Percentiles rank a stretch among this genome's conserved stretches.
Conservation (phyloP, 176 grass and related monocot species). For the Puya raimondii region DNA sequence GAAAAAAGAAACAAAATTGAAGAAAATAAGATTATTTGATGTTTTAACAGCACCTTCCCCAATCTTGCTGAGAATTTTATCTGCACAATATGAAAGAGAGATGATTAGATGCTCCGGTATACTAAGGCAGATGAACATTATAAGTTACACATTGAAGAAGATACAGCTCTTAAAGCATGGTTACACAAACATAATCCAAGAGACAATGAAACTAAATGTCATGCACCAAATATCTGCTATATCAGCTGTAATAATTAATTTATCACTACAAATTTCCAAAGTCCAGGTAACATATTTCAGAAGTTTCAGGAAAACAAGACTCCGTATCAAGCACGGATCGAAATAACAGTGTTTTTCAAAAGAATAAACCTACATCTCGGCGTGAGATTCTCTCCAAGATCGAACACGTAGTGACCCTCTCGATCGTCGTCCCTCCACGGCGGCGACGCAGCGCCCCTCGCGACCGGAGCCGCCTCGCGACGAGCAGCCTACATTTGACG, state of each 20-base stretch:
- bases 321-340: too few species aligned
- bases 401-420: conserved; percentile 83
- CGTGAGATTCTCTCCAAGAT: conserved; percentile 89
- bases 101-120: neutral
- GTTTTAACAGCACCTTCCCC: conserved; percentile 72
- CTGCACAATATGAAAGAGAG: conserved; percentile 40
- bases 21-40: conserved; percentile 25
- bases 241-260: too few species aligned
- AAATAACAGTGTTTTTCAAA: neutral
- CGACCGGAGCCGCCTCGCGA: conserved; percentile 22
- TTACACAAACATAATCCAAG: too few species aligned
- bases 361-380: conserved; percentile 62
- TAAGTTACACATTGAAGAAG: neutral
- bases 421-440: conserved; percentile 74
- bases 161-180: neutral
- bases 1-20: conserved; percentile 16
- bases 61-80: conserved; percentile 96
- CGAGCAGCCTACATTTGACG: conserved; percentile 13
- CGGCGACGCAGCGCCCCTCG: conserved; percentile 56
- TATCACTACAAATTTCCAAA: too few species aligned
- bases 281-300: too few species aligned
- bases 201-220: too few species aligned
- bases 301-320: too few species aligned
- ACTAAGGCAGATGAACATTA: conserved; percentile 18
- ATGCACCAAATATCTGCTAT: neutral